A percentile compares a stretch with the other conserved stretches of the same genome.
These are phyloP conservation scores for Blastobotrys malaysiensis DNA, from an alignment of 1,139 yeast species.

Conservation along the genomic window DNA sequence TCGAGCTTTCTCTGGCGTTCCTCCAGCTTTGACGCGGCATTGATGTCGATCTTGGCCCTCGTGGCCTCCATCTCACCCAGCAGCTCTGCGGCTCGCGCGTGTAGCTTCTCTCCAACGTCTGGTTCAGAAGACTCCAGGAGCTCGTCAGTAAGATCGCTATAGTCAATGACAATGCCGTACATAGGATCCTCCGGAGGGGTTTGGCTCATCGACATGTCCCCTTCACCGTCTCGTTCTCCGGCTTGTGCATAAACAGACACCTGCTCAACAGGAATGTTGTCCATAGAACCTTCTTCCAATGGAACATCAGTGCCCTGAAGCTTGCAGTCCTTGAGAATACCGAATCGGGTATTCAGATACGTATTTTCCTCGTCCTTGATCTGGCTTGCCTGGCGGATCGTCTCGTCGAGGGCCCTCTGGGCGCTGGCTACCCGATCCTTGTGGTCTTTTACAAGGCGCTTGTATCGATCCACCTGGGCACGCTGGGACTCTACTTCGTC, in stretches of 20 bases:
- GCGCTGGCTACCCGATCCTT: constrained; percentile 6
- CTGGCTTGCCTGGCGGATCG: constrained; percentile 26
- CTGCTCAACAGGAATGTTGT: constrained; percentile 41
- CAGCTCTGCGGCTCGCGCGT: constrained; percentile 47
- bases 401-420: constrained; percentile 14
- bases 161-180: constrained; percentile 54
- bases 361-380: constrained; percentile 38
- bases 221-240: constrained; percentile 37
- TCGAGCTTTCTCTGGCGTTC: constrained; percentile 62
- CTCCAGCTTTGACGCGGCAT: constrained; percentile 69
- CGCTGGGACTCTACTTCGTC: constrained; percentile 12
- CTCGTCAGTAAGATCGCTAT: constrained; percentile 42
- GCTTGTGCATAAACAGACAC: constrained; percentile 11
- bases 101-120: constrained; percentile 36
- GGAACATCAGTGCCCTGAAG: constrained; percentile 68
- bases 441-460: constrained; percentile 8
- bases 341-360: constrained; percentile 52
- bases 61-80: constrained; percentile 54
- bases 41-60: constrained; percentile 60
- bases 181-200: constrained; percentile 21
- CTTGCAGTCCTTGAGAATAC: constrained; percentile 66
- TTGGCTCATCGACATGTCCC: constrained; percentile 15
- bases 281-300: constrained; percentile 52
- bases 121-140: constrained; percentile 36
- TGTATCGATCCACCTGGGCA: constrained; percentile 17